Conservation (phyloP, 2,329 filamentous ascomycete genomes). For the Alternaria angustiovoidea region DNA sequence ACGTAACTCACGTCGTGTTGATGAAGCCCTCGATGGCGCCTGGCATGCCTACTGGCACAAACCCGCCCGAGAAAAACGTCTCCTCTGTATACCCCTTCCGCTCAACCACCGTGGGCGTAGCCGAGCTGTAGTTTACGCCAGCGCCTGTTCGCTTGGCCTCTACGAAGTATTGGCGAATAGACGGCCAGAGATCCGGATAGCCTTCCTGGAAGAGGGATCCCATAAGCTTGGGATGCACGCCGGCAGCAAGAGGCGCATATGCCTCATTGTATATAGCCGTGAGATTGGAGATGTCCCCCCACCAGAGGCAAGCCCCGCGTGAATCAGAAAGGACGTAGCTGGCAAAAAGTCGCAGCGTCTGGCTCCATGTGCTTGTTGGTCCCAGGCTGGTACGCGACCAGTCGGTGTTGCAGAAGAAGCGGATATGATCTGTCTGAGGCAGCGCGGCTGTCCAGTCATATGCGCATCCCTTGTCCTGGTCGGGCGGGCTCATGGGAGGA, state of each 20-base stretch:
- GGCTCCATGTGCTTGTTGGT: constrained; percentile 34
- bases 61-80: constrained; percentile 44
- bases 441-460: constrained; percentile 43
- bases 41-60: constrained; percentile 41
- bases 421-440: constrained; percentile 42
- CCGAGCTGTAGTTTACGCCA: constrained; percentile 37
- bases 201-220: constrained; percentile 38
- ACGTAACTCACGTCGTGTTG: constrained; percentile 15
- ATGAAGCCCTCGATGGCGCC: constrained; percentile 31
- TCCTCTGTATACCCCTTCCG: constrained; percentile 43
- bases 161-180: constrained; percentile 36
- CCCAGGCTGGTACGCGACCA: constrained; percentile 41
- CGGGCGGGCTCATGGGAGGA: constrained; percentile 5
- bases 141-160: constrained; percentile 30
- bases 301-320: constrained; percentile 45
- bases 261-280: constrained; percentile 47
- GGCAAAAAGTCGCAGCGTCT: constrained; percentile 40
- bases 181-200: constrained; percentile 41
- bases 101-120: constrained; percentile 35
- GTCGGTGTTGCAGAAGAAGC: constrained; percentile 42
- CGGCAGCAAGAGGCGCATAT: constrained; percentile 38
- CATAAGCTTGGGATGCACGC: constrained; percentile 44
- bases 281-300: constrained; percentile 34
- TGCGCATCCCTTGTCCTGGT: constrained; percentile 1
- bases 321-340: constrained; percentile 44